Base-by-base conservation (phyloP, 805 yeast genomes). In the Metschnikowia vanudenii region DNA sequence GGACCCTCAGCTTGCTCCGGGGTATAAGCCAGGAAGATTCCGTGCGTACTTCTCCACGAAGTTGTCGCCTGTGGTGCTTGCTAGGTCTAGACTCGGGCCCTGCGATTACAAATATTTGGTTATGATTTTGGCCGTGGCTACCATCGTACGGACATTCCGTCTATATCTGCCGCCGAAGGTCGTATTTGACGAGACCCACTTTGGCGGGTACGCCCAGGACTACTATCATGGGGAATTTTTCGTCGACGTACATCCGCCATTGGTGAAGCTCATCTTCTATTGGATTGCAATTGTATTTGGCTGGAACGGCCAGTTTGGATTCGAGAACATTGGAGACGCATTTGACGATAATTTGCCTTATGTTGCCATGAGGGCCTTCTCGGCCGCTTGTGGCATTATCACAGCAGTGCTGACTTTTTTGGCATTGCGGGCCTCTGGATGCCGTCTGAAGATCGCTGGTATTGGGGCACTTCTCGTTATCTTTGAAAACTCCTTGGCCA, bases 171-270 rank as follows among this genome's bases (percentile, higher is more conserved):
- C 80, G 1, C 46, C 56, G 9, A 57, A 61, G n/a, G 74, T 76
- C 17, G 72, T 75, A n/a, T 74, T 74, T 52, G 80, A 75, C 53
- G 82, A 79, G 51, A 64, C 65, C 1, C 76, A 74, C 50, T 62
- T 71, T 33, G 72, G 74, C 6, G 64, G 65, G 1, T 71, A 62
- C 52, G 68, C 72, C 8, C 55, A 62, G 36, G 67, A 72, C 31
- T 81, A 81, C 62, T 73, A 73, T 52, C 69, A 69, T 42, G 87
- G 88, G 19, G 71, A 75, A 34, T 84, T 80, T 61, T 84, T 82
- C 63, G 69, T 84, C 55, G 90, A 84, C 56, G 83, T 83, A 22
- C 85, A 84, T 52, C 91, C 92, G 10, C 91, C 92, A 4, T 66
- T 85, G 42, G 82, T 78, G 32, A 81, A 83, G 54, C 64, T 85